Conservation (phyloP, 2,329 filamentous ascomycete species). For the Ceratocystis destructans region DNA sequence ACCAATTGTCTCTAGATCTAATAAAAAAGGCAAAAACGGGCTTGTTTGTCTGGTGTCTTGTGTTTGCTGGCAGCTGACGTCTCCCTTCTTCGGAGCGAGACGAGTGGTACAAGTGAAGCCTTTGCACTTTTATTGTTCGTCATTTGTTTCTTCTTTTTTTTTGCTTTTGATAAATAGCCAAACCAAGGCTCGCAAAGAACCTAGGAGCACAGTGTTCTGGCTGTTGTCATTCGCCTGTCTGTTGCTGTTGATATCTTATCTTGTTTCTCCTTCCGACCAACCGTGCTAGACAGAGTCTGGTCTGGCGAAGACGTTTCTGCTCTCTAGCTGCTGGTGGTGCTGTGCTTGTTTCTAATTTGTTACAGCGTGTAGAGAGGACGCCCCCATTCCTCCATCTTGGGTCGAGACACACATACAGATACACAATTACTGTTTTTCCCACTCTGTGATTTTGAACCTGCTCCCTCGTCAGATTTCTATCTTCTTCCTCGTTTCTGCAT, state of each 20-base stretch:
- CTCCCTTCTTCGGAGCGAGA: neutral
- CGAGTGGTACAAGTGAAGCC: neutral
- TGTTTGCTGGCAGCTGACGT: neutral
- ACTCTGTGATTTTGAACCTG: neutral
- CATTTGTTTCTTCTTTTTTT: neutral
- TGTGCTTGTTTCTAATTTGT: conserved; percentile 4
- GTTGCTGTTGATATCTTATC: too few species aligned
- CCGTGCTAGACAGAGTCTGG: too few species aligned
- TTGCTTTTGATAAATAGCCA: neutral
- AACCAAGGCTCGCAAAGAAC: too few species aligned
- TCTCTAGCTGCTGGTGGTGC: neutral
- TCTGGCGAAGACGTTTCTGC: neutral
- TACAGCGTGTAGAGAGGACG: neutral
- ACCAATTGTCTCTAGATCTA: neutral
- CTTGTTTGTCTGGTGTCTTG: neutral
- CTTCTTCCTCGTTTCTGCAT: neutral
- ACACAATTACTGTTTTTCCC: too few species aligned
- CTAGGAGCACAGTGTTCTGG: too few species aligned
- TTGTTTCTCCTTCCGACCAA: too few species aligned
- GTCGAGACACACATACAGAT: too few species aligned
- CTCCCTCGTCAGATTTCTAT: neutral
- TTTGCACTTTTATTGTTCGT: neutral
- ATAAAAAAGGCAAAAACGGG: neutral
- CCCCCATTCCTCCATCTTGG: neutral
- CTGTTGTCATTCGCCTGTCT: too few species aligned